Conservation (phyloP, 768 basidiomycete genomes). For the Auriscalpium orientale region DNA sequence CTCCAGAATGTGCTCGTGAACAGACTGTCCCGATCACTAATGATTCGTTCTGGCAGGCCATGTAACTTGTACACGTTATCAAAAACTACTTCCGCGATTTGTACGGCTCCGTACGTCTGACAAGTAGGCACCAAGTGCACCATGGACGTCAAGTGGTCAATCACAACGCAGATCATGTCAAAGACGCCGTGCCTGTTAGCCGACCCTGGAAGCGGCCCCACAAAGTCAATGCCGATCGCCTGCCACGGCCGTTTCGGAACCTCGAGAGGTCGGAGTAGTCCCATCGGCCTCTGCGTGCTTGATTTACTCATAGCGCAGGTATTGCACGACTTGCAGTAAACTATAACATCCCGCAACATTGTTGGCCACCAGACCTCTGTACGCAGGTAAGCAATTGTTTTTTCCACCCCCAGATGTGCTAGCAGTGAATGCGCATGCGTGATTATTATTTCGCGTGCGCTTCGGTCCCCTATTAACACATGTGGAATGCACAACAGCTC, state of each 20-base stretch:
- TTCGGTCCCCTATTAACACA: neutral
- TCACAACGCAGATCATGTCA: conserved; percentile 19
- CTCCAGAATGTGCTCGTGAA: conserved; percentile 40
- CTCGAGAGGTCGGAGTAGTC: neutral
- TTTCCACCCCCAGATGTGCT: conserved; percentile 14
- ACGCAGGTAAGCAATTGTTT: conserved; percentile 14
- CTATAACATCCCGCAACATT: conserved; percentile 8
- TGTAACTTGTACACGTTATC: conserved; percentile 28
- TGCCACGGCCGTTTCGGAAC: conserved; percentile 11
- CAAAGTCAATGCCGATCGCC: conserved; percentile 15
- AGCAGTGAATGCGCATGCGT: conserved; percentile 15
- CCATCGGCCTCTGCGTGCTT: conserved; percentile 5
- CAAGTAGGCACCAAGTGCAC: conserved; percentile 24
- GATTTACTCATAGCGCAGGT: conserved; percentile 10
- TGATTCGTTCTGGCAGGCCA: conserved; percentile 30
- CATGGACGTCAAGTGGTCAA: conserved; percentile 8
- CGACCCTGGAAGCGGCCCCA: conserved; percentile 14
- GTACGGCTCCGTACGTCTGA: conserved; percentile 22
- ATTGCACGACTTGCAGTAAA: conserved; percentile 10
- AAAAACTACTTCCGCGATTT: conserved; percentile 31
- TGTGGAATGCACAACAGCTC: conserved; percentile 3
- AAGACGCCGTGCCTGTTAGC: conserved; percentile 13
- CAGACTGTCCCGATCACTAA: conserved; percentile 33
- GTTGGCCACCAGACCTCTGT: conserved; percentile 14
- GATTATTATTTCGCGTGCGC: conserved; percentile 13